Base-by-base conservation (phyloP, 1,139 yeast species). In the Saccharomyces hybrid region DNA sequence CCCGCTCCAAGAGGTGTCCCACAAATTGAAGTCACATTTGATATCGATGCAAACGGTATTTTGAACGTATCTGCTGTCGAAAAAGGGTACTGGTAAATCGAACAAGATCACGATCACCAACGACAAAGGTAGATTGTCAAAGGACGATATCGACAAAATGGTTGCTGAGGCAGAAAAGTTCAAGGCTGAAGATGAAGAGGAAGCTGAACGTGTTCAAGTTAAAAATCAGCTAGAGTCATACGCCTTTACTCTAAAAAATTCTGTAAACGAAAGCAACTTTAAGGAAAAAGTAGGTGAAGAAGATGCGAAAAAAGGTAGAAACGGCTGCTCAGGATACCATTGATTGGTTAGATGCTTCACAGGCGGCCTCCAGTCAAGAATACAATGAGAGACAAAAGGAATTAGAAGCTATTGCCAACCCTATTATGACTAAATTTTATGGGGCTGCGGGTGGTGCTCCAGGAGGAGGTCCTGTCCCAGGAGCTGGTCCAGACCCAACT, bases 1-100 rank as follows among this genome's bases (percentile, higher is more conserved):
- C 96, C 98, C 63, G 95, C 97, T 56, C 97, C 97, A 77, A 88
- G 97, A 79, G 98, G 98, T 78, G 93, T 86, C 62, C 97, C 98
- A 70, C 97, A 91, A 78, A 88, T 91, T 71, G 98, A 91, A 78
- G 97, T 91, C 65, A 89, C 97, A 58, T 91, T 91, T 71, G 96
- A 90, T 73, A 80, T 91, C 67, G 97, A 91, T 74, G 97, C 97
- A 59, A 90, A 90, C 72, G 98, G 98, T 79, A 91, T 91, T 74
- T 81, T 91, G 76, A 91, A 88, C 76, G 98, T 91, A 59, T 80
- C 90, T 61, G 98, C 97, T 58, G 78, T 86, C 59, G 98, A 91
- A 75, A 75, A 91, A 91, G 81, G 97, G 96, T 74, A 90, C 97
- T 61, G 87, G 88, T 73, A 84, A 84, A 79, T 74, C 86, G 57